Evolutionary conservation across 208 protist species (phyloP), one percentile per base, ranked within the genome.

Genomic region (Trypanosoma brucei): DNA sequence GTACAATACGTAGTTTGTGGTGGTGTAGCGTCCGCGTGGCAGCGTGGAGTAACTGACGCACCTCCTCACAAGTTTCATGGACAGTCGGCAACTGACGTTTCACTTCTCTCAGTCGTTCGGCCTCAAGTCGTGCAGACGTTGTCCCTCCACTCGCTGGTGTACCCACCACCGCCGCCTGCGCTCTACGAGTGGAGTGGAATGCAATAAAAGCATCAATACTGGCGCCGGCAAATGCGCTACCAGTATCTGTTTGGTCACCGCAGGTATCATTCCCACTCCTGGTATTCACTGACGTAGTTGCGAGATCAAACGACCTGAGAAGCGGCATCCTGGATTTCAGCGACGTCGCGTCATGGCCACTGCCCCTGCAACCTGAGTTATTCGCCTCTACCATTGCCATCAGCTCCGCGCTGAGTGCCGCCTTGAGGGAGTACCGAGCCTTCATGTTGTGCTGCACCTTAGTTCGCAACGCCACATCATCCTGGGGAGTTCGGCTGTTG

Each of bases 361-460:
- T 22, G 22, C 22, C 22, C 22, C 22, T 22, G 22, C 22, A 22
- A 22, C 22, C 22, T 22, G 22, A 22, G 22, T 22, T 22, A 22
- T 22, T 22, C 22, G 22, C 3, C 36, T 14, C 11, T 35, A 9
- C 13, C 61, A 50, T 36, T 39, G 30, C 7, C 50, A 54, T 8
- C 33, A 89, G 48, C 71, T 92, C 86, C 9, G 86, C 77, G 3
- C 78, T 72, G 9, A 93, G 57, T 2, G 86, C 81, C 8, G 80
- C 77, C 39, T 86, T 72, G 9, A 93, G 61, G 1, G 86, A 86
- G 68, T 93, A 93, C 38, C 81, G 83, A 4, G 51, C 50, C 22
- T 9, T 57, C 59, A 88, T 81, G 68, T 86, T 89, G 11, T 79
- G 66, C 39, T 62, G 14, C 37, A 93, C 81, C n/a, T 72, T 62